phyloP scores from a whole-genome alignment of 2,329 filamentous ascomycete genomes.

The Myriosclerotinia duriaeana region DNA sequence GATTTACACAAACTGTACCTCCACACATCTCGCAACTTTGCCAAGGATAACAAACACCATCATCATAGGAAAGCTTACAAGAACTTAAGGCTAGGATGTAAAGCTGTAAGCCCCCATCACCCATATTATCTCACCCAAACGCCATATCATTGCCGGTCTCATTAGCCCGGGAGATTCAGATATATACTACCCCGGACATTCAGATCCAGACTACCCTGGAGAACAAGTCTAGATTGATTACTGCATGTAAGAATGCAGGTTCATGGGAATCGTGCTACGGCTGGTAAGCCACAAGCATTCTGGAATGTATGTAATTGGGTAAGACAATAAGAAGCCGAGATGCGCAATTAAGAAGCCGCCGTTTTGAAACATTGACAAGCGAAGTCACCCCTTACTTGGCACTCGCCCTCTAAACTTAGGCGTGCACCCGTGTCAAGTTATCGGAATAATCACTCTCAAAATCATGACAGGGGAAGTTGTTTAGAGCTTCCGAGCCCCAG shows the following conservation, averaged over 20 bases:
- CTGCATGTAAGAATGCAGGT: not conserved
- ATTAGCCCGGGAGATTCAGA: not conserved
- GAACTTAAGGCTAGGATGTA: not conserved
- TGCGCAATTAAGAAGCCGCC: not conserved
- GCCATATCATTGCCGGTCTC: not conserved
- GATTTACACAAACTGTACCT: not conserved
- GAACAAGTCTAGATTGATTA: not conserved
- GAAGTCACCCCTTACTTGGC: constrained; percentile 4
- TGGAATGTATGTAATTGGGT: not conserved
- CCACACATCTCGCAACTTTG: not conserved
- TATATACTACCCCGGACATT: not conserved
- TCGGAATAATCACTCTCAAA: not conserved
- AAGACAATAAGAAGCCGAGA: not conserved
- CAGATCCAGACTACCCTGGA: not conserved
- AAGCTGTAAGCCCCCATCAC: not conserved
- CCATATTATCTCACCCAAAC: not conserved
- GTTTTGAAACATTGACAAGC: constrained; percentile 11
- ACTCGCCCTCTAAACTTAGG: not conserved
- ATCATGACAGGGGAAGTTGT: not conserved
- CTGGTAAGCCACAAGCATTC: not conserved
- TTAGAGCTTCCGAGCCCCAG: not conserved
- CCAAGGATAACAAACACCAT: not conserved
- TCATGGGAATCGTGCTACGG: too few species aligned
- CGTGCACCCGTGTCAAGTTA: not conserved
- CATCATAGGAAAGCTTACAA: not conserved